Conservation (phyloP, 1,284 basidiomycete species). For the Volvariella surrecta region DNA sequence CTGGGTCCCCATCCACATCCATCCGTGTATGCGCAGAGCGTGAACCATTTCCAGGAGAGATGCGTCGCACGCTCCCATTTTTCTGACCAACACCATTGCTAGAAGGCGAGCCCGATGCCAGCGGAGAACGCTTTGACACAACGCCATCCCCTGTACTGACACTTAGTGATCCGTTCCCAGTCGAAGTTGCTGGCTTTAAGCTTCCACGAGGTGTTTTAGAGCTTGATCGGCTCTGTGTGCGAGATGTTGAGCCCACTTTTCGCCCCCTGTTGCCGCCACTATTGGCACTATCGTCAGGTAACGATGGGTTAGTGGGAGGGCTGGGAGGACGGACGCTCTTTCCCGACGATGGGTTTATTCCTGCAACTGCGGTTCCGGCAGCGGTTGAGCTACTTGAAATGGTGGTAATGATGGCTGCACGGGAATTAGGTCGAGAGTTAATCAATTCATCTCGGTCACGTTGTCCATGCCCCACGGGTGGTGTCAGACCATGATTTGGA, state of each 20-base stretch:
- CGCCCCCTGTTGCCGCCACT: conserved; percentile 13
- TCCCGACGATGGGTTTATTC: background rate
- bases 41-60: conserved; percentile 7
- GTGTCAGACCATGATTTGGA: no score
- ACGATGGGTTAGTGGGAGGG: conserved; percentile 1
- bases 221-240: conserved; percentile 13
- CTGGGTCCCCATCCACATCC: conserved; percentile 16
- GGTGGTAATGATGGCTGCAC: no score
- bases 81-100: conserved; percentile 1
- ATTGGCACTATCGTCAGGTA: conserved; percentile 18
- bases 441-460: no score
- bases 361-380: no score
- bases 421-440: no score
- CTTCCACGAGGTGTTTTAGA: no score
- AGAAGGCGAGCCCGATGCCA: background rate
- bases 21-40: conserved; percentile 10
- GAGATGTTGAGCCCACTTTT: conserved; percentile 1
- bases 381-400: no score
- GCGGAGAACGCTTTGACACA: conserved; percentile 8
- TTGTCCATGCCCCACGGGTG: no score
- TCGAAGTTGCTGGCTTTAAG: no score
- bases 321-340: conserved; percentile 5
- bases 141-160: conserved; percentile 5
- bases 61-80: conserved; percentile 6
- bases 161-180: conserved; percentile 12